Base-by-base conservation (phyloP, 148 eudicot genomes). In the Dysphania ambrosioides region DNA sequence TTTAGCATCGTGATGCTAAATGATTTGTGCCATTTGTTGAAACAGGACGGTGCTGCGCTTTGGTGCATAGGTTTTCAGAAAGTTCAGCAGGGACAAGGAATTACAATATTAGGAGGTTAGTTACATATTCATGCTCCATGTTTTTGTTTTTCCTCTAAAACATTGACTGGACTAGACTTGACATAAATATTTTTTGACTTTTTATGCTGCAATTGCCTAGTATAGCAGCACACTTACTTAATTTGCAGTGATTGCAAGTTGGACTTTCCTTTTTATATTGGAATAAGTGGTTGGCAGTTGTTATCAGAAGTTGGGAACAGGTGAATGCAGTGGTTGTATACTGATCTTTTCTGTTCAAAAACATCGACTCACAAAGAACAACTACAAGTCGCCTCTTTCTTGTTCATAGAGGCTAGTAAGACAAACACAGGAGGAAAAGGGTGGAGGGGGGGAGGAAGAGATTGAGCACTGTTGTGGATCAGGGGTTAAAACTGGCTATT, bases 21-120 rank as follows among this genome's bases (percentile, higher is more conserved):
- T 29, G 21, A 26, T 41, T 41, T 24, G 16, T 40, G 51, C 35
- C 53, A 15, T 65, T 15, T 75, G 32, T 31, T 74, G 12, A 70
- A 32, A 78, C 88, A 92, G 97, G 97, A 95, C 78, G 96, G 93
- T 78, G 93, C 87, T 75, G 74, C 93, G 55, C 80, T 84, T 83
- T 95, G 98, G 98, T 95, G 98, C 86, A 83, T 95, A 77, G 98
- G 98, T 67, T 92, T 95, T 82, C 84, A 88, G 80, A 95, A 80
- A 81, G 92, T 81, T 79, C 88, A 79, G 67, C 53, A 47, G 53
- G 88, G 83, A 81, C 91, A 81, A 79, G 96, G 90, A 35, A 73
- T 88, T 30, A 83, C 93, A 31, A 95, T 95, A 80, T 81, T 95
- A 78, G 98, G 98, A 90, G 98, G 98, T 93, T 74, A 34, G 90